A percentile compares a stretch with the other conserved stretches of the same genome.
These are phyloP conservation scores for Erythrophleum ivorense DNA, from an alignment of 331 rosid species.

Conservation along the genomic window DNA sequence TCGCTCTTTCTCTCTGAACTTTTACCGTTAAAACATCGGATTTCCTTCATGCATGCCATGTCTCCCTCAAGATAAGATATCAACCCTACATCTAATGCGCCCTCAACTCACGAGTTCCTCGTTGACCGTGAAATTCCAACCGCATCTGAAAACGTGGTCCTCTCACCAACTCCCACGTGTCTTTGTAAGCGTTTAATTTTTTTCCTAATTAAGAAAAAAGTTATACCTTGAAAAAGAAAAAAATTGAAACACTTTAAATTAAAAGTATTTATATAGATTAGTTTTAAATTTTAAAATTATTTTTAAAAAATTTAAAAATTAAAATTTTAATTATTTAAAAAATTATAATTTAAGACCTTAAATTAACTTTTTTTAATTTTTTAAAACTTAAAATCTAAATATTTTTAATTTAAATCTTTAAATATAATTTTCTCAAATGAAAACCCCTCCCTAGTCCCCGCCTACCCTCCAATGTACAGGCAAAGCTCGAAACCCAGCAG, in stretches of 20 bases:
- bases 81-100: conserved; percentile 34
- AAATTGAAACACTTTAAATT: neutral
- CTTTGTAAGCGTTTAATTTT: neutral
- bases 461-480: neutral
- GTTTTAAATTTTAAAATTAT: no score
- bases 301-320: no score
- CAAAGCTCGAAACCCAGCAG: neutral
- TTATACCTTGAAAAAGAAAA: neutral
- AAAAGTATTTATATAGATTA: no score
- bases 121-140: conserved; percentile 34
- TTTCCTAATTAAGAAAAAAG: neutral
- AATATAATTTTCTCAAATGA: no score
- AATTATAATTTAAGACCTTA: no score
- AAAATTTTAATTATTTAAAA: no score
- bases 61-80: neutral
- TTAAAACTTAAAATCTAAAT: no score
- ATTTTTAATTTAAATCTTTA: no score
- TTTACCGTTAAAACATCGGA: neutral
- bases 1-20: neutral
- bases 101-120: conserved; percentile 51
- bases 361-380: no score
- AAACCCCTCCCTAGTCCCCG: neutral
- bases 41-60: conserved; percentile 1
- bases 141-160: conserved; percentile 8
- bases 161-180: conserved; percentile 8